These are phyloP conservation scores for Drechslerella coelobrocha DNA, from an alignment of 2,329 filamentous ascomycete species.

Conservation along the genomic window DNA sequence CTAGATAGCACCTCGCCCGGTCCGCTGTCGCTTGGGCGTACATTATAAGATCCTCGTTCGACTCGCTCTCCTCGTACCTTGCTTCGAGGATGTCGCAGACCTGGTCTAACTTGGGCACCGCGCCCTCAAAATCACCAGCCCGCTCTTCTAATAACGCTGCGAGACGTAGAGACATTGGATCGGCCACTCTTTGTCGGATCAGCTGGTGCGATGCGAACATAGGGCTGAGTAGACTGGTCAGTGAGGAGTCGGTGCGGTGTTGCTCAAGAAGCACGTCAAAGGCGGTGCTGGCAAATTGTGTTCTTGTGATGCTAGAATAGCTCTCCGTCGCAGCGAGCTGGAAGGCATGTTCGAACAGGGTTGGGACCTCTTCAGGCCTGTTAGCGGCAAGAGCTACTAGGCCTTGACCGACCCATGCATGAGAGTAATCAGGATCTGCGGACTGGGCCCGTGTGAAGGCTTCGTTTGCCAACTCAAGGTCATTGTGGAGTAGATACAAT, in stretches of 20 bases:
- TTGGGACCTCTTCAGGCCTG: slow-evolving; percentile 76
- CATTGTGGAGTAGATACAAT: slow-evolving; percentile 82
- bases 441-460: slow-evolving; percentile 91
- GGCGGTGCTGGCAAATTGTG: slow-evolving; percentile 78
- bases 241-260: slow-evolving; percentile 61
- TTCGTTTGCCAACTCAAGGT: slow-evolving; percentile 83
- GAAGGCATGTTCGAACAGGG: slow-evolving; percentile 90
- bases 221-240: slow-evolving; percentile 77
- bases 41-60: slow-evolving; percentile 71
- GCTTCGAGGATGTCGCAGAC: slow-evolving; percentile 76
- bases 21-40: slow-evolving; percentile 88
- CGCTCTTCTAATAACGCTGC: slow-evolving; percentile 82
- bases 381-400: slow-evolving; percentile 75
- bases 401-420: slow-evolving; percentile 93
- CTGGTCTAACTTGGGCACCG: slow-evolving; percentile 69
- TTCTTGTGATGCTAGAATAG: slow-evolving; percentile 73
- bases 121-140: slow-evolving; percentile 70
- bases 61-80: slow-evolving; percentile 85
- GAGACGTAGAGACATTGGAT: slow-evolving; percentile 77
- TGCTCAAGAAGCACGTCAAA: slow-evolving; percentile 78
- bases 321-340: slow-evolving; percentile 73
- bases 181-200: slow-evolving; percentile 71
- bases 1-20: slow-evolving; percentile 81
- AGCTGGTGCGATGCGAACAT: slow-evolving; percentile 88
- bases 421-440: slow-evolving; percentile 88